Evolutionary conservation across 192 early-diverging fungal genomes (phyloP).

Genomic region (Mortierella alpina): DNA sequence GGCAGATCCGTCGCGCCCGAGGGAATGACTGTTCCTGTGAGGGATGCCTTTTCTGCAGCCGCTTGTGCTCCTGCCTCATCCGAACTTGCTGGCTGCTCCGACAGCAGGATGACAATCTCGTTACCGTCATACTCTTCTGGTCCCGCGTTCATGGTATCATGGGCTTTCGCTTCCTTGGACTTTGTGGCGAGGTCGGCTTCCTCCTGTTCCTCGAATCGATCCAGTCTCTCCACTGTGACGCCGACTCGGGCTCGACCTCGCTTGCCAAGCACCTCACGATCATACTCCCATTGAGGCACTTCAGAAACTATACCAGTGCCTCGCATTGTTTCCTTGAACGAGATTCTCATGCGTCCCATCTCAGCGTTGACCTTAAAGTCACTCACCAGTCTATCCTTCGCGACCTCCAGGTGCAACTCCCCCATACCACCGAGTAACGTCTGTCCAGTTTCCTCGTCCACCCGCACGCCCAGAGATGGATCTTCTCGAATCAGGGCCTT

Average conservation of each 20-base stretch:
- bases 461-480: constrained; percentile 79
- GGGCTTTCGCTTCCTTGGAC: neutral
- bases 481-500: constrained; percentile 85
- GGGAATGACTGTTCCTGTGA: constrained; percentile 22
- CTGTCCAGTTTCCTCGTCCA: constrained; percentile 89
- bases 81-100: constrained; percentile 12
- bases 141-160: neutral
- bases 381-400: constrained; percentile 84
- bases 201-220: constrained; percentile 47
- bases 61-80: constrained; percentile 34
- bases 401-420: constrained; percentile 93
- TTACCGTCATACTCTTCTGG: constrained; percentile 57
- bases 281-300: constrained; percentile 62
- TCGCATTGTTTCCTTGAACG: constrained; percentile 83
- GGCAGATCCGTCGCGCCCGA: constrained; percentile 18
- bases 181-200: neutral
- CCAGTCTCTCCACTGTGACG: constrained; percentile 64
- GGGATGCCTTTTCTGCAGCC: constrained; percentile 21
- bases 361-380: constrained; percentile 81
- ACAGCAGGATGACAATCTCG: constrained; percentile 41
- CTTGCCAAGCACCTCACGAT: constrained; percentile 80
- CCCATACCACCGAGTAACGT: constrained; percentile 93
- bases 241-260: constrained; percentile 65
- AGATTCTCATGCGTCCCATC: constrained; percentile 88
- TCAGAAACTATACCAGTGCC: constrained; percentile 41